These are phyloP conservation scores for Solanum hybrid DNA, from an alignment of 305 asterid species.

Conservation along the genomic window DNA sequence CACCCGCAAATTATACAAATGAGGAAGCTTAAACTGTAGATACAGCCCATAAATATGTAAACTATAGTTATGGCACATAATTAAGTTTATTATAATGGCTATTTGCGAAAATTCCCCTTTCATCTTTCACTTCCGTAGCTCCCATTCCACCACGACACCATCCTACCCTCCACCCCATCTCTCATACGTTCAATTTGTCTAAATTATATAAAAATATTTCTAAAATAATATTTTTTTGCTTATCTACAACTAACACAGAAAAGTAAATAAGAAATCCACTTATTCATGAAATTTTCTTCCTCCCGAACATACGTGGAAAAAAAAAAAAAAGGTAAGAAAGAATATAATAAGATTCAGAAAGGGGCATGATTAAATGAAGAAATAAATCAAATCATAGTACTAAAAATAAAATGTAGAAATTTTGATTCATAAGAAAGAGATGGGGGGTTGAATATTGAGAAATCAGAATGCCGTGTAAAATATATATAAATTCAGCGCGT, in stretches of 20 bases:
- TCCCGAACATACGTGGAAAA: too few relatives aligned
- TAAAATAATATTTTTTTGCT: too few relatives aligned
- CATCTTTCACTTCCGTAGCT: neutral
- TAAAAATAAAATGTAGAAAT: neutral
- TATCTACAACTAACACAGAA: neutral
- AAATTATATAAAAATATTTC: too few relatives aligned
- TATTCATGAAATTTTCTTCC: neutral
- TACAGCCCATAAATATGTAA: neutral
- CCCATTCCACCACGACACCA: neutral
- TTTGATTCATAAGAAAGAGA: neutral
- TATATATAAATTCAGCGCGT: neutral
- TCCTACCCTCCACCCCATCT: neutral
- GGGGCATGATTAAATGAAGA: neutral
- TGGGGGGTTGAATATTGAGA: neutral
- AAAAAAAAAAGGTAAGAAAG: neutral
- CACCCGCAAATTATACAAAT: too few relatives aligned
- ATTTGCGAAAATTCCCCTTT: neutral
- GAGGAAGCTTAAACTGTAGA: accelerated
- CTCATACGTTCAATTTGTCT: neutral
- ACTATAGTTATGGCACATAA: neutral
- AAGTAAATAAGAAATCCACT: neutral
- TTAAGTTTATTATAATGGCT: too few relatives aligned
- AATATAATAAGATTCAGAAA: neutral
- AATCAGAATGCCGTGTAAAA: neutral
- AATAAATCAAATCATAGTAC: neutral